Percentiles rank a stretch among this genome's conserved stretches.
Evolutionary conservation across 1,284 basidiomycete species (phyloP).

Genomic region (Cryptococcus amylolentus): DNA sequence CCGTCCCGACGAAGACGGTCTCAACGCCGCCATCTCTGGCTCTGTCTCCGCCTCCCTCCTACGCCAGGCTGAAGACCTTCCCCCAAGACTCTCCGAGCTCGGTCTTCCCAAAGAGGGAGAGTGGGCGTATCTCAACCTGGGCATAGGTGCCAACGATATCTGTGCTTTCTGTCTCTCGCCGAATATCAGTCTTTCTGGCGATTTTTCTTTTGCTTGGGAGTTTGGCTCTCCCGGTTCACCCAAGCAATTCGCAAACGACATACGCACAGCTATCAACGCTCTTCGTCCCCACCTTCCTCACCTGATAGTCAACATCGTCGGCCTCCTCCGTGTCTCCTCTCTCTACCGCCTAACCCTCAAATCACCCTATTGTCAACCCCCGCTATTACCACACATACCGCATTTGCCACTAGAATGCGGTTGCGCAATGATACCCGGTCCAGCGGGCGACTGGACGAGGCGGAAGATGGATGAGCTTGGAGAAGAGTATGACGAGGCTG

Average conservation of each 20-base stretch:
- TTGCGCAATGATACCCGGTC: conserved; percentile 43
- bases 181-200: conserved; percentile 15
- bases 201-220: conserved; percentile 10
- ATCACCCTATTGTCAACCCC: conserved; percentile 39
- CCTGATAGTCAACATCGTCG: conserved; percentile 29
- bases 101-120: conserved; percentile 22
- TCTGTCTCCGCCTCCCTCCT: conserved; percentile 25
- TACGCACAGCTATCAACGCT: conserved; percentile 39
- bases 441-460: conserved; percentile 42
- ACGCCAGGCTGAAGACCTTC: conserved; percentile 41
- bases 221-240: conserved; percentile 32
- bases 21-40: conserved; percentile 43
- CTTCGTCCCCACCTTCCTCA: conserved; percentile 17
- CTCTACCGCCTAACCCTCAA: conserved; percentile 43
- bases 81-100: conserved; percentile 34
- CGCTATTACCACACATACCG: conserved; percentile 24
- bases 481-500: conserved; percentile 42
- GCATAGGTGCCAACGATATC: conserved; percentile 49
- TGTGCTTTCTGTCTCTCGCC: conserved; percentile 45
- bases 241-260: conserved; percentile 37
- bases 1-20: conserved; percentile 29
- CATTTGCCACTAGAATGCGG: conserved; percentile 42
- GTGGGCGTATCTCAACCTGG: conserved; percentile 49
- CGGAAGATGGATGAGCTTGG: conserved; percentile 45
- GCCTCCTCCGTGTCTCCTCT: conserved; percentile 44